Percentiles rank a stretch among this genome's conserved stretches.
Conservation (phyloP, 257 asterid genomes). For the Avicennia marina region DNA sequence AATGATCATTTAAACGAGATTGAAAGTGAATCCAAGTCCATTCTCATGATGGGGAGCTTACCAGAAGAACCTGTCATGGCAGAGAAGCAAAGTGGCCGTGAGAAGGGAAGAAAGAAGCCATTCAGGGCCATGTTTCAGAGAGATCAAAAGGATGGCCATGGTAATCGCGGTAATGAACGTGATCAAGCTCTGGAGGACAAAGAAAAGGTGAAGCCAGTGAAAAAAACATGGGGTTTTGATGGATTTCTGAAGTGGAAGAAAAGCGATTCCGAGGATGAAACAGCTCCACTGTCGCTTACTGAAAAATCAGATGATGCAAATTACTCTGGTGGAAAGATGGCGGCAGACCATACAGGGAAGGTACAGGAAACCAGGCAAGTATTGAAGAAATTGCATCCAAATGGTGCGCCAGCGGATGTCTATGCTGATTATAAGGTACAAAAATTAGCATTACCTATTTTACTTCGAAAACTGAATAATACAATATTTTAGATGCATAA, state of each 20-base stretch:
- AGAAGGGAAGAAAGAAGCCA: constrained; percentile 48
- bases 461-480: too few relatives aligned
- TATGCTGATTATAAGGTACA: constrained; percentile 53
- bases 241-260: constrained; percentile 86
- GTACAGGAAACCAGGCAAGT: constrained; percentile 44
- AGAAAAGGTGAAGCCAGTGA: constrained; percentile 30
- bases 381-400: constrained; percentile 43
- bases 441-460: too few relatives aligned
- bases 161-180: not conserved
- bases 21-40: constrained; percentile 28
- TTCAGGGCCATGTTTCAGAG: constrained; percentile 36
- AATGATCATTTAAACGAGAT: constrained; percentile 21
- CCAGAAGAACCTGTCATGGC: constrained; percentile 21
- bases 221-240: constrained; percentile 71
- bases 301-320: constrained; percentile 49
- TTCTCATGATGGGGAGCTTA: constrained; percentile 32
- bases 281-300: constrained; percentile 49
- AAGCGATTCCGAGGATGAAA: constrained; percentile 57
- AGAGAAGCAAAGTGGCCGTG: constrained; percentile 29
- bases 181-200: too few relatives aligned
- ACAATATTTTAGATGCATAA: too few relatives aligned
- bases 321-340: too few relatives aligned
- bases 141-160: constrained; percentile 25
- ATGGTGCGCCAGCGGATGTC: constrained; percentile 43
- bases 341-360: too few relatives aligned